Evolutionary conservation across 148 eudicot species (phyloP), one percentile per base, ranked within the genome.

Genomic region (Oxyria digyna): DNA sequence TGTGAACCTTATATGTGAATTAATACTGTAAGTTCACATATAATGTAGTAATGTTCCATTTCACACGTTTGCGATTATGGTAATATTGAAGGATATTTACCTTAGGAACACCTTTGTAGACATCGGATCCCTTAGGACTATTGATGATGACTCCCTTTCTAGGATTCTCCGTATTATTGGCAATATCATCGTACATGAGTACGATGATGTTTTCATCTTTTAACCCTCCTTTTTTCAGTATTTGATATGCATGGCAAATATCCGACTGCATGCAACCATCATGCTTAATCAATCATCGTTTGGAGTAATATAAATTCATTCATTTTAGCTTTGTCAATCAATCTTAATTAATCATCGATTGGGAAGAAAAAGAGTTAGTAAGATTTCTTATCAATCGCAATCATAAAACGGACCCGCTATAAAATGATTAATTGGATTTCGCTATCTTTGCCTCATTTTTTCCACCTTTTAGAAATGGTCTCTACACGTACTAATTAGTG

Each of bases 31-130:
- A n/a, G n/a, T n/a, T n/a, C n/a, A n/a, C n/a, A n/a, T n/a, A n/a
- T n/a, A n/a, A n/a, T n/a, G n/a, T n/a, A n/a, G n/a, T n/a, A n/a
- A n/a, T n/a, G n/a, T n/a, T n/a, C n/a, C n/a, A n/a, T n/a, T n/a
- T n/a, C n/a, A n/a, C n/a, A n/a, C n/a, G n/a, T n/a, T n/a, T n/a
- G n/a, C n/a, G n/a, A n/a, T n/a, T n/a, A n/a, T n/a, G n/a, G 15
- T 42, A 9, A 42, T 42, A 42, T 42, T 42, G 45, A 1, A 57
- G 2, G 1, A 6, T 21, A 43, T 20, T 24, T 70, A 87, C 93
- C 93, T 87, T 87, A 6, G 93, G 93, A n/a, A 85, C 93, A 62
- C 89, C 93, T 37, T 77, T 75, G 66, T 87, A 87, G 12, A 87
- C 87, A 69, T 87, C 89, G 3, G 49, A 67, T 32, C 93, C 93